Percentiles rank a stretch among this genome's conserved stretches.
Evolutionary conservation across 202 grass and related monocot genomes (phyloP).

Genomic region (Hordeum pubiflorum): DNA sequence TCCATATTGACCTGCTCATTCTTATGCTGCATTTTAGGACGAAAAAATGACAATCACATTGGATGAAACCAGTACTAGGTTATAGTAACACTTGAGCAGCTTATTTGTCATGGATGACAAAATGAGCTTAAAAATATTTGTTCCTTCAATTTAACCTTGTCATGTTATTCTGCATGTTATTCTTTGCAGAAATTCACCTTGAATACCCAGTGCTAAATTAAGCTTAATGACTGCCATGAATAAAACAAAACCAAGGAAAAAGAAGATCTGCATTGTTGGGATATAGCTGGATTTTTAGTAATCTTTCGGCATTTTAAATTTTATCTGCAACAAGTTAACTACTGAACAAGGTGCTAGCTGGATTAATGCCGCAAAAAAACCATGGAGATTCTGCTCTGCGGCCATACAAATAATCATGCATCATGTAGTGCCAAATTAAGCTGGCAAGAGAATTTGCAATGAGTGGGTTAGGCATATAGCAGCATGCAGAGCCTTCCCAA

Average conservation of each 20-base stretch:
- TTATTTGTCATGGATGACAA: not conserved
- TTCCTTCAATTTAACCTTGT: not conserved
- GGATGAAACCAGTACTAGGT: not conserved
- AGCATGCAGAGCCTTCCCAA: slow-evolving; percentile 12
- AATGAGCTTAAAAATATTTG: not conserved
- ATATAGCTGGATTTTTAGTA: not conserved
- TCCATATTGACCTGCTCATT: slow-evolving; percentile 78
- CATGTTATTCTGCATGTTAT: not conserved
- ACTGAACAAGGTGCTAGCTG: not conserved
- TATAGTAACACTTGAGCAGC: not conserved
- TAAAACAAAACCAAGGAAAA: not conserved
- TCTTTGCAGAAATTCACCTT: not conserved
- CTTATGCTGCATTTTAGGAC: slow-evolving; percentile 56
- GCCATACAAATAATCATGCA: slow-evolving; percentile 27
- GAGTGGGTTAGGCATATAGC: slow-evolving; percentile 39
- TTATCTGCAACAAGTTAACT: not conserved
- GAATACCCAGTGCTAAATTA: not conserved
- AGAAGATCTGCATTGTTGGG: not conserved
- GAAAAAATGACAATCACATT: not conserved
- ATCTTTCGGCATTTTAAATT: not conserved
- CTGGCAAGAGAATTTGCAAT: slow-evolving; percentile 22
- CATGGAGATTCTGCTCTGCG: not conserved
- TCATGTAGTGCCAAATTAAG: slow-evolving; percentile 29
- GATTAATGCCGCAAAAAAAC: not conserved
- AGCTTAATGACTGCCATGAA: not conserved